Evolutionary conservation across 139 green algal genomes (phyloP).

Genomic region (Astrephomene gubernaculifera): DNA sequence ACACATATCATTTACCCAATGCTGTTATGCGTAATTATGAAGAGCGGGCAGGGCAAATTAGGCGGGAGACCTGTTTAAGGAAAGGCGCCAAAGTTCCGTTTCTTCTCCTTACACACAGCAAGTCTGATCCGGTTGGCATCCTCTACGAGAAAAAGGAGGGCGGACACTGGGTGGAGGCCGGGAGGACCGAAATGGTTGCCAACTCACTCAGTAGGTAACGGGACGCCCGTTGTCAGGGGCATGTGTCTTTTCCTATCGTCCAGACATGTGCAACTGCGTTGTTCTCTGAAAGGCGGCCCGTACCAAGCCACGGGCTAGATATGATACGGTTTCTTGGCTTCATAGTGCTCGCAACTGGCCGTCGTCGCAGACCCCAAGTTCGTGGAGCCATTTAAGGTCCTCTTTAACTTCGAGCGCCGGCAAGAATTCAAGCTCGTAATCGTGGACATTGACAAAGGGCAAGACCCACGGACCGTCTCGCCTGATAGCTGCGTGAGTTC

Average conservation of each 20-base stretch:
- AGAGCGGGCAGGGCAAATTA: too few species aligned
- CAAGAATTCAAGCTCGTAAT: constrained; percentile 50
- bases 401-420: constrained; percentile 55
- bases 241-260: background rate
- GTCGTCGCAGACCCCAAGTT: constrained; percentile 60
- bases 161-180: constrained; percentile 49
- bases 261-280: background rate
- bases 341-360: too few species aligned
- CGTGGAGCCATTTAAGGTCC: constrained; percentile 5
- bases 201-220: constrained; percentile 38
- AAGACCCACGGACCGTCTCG: constrained; percentile 42
- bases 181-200: constrained; percentile 56
- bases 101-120: too few species aligned
- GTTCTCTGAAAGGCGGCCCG: too few species aligned
- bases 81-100: too few species aligned
- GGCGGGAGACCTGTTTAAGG: too few species aligned
- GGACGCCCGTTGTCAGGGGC: background rate
- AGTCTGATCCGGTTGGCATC: too few species aligned
- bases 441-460: constrained; percentile 50
- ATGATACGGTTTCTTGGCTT: too few species aligned
- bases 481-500: constrained; percentile 36
- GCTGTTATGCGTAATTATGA: too few species aligned
- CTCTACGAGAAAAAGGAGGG: too few species aligned
- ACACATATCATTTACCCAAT: too few species aligned
- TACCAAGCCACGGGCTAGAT: too few species aligned